Conservation (phyloP, 2,329 filamentous ascomycete genomes). For the Botrytis aclada region DNA sequence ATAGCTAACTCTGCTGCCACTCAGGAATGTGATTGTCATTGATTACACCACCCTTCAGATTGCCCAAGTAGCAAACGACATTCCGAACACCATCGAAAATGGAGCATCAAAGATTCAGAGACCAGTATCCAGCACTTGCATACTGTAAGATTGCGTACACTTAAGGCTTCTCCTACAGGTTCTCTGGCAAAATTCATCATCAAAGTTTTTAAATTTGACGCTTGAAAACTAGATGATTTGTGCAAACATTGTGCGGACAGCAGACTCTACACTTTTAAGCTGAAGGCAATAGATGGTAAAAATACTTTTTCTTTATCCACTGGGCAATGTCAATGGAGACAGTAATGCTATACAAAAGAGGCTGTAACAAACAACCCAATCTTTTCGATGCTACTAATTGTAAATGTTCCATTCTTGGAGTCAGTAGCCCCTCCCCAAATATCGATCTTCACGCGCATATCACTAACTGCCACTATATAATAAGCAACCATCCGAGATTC, state of each 20-base stretch:
- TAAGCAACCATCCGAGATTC: not conserved
- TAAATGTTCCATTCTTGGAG: not conserved
- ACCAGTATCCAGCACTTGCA: not conserved
- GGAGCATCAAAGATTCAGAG: fast-evolving
- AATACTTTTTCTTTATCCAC: not conserved
- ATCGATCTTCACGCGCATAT: not conserved
- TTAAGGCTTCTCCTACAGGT: fast-evolving
- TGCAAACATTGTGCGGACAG: fast-evolving
- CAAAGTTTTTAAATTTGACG: not conserved
- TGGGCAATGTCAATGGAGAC: not conserved
- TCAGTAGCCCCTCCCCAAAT: not conserved
- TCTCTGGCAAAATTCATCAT: not conserved
- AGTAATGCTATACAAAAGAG: not conserved
- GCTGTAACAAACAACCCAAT: not conserved
- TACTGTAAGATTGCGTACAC: not conserved
- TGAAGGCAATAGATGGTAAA: not conserved
- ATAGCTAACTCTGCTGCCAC: not conserved
- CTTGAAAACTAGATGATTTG: not conserved
- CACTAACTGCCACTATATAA: not conserved
- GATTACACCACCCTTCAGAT: too few relatives aligned
- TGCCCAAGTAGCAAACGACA: not conserved
- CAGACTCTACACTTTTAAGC: not conserved
- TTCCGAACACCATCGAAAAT: not conserved
- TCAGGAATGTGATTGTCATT: not conserved
- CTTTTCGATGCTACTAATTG: too few relatives aligned